Base-by-base conservation (phyloP, 1,284 basidiomycete genomes). In the Testicularia cyperi region DNA sequence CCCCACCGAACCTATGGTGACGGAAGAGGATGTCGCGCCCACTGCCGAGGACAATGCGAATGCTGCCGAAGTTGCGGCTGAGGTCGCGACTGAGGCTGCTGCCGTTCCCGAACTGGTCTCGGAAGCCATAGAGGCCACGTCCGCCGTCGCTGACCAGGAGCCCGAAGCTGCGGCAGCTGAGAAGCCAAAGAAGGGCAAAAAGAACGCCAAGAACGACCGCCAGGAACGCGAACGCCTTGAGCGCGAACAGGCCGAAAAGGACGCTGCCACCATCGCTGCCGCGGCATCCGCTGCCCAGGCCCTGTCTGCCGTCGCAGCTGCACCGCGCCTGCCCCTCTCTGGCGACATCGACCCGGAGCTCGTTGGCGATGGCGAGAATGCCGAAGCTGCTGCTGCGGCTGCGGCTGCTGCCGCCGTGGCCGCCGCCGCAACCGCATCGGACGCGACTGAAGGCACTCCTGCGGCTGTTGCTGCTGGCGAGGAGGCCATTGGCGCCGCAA, bases 141-240 rank as follows among this genome's bases (percentile, higher is more conserved):
- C 39, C 26, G 47, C 43, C 18, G 41, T 21, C n/a, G 31, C 31
- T 14, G 21, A 21, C 23, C 5, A 5, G 18, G 48, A 45, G n/a
- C 34, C 42, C 22, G 39, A 53, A 20, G 34, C 33, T 21, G 40
- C 39, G 15, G 22, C 22, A 16, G 13, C 9, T 5, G 26, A 38
- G 13, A 28, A 28, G 24, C 12, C 5, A 31, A 25, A 31, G 6
- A 52, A 51, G 46, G 35, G 44, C 24, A 40, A 44, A 34, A 60
- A 62, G 39, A 48, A 57, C 29, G 42, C 62, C 25, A 65, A 63
- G 46, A 56, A 60, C 52, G 55, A 64, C 29, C 52, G 47, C 38
- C 54, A 52, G 44, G 43, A 52, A 24, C 39, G 31, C 33, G 52
- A 45, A 31, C 45, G 51, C 22, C 57, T 44, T 38, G 57, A 61